These are phyloP conservation scores for Colletotrichum viniferum DNA, from an alignment of 2,329 filamentous ascomycete species.

Conservation along the genomic window DNA sequence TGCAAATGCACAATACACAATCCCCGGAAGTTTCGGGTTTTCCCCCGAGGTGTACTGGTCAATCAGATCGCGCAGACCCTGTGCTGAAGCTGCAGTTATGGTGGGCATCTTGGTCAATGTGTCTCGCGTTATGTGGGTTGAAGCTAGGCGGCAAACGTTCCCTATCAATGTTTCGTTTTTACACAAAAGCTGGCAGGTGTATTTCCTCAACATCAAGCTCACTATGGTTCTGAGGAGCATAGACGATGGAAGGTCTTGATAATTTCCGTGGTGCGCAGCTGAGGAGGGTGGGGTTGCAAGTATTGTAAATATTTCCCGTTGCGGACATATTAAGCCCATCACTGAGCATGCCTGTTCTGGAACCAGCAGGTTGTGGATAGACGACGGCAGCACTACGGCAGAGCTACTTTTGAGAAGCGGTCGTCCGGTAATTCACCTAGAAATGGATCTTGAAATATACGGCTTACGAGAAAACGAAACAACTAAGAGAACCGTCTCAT, in stretches of 20 bases:
- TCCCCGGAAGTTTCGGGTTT: neutral
- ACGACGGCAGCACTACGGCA: neutral
- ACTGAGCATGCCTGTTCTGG: neutral
- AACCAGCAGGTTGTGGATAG: neutral
- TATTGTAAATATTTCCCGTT: neutral
- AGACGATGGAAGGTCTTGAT: neutral
- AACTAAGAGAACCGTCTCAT: neutral
- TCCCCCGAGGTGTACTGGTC: neutral
- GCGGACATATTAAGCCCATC: neutral
- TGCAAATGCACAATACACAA: neutral
- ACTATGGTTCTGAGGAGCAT: neutral
- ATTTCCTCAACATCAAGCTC: neutral
- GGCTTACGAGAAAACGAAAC: neutral
- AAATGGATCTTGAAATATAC: neutral
- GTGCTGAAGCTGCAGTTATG: neutral
- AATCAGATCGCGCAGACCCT: slow-evolving; percentile 3
- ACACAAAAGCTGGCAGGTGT: neutral
- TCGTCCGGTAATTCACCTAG: neutral
- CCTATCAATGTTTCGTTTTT: neutral
- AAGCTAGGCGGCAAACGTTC: neutral
- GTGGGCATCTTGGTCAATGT: neutral
- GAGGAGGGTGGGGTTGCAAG: neutral
- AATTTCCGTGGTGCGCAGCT: neutral
- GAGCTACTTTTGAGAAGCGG: neutral
- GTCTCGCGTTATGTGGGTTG: neutral